Evolutionary conservation across 169 alveolate species (phyloP), one percentile per base, ranked within the genome.

Genomic region (Prorocentrum cordatum): DNA sequence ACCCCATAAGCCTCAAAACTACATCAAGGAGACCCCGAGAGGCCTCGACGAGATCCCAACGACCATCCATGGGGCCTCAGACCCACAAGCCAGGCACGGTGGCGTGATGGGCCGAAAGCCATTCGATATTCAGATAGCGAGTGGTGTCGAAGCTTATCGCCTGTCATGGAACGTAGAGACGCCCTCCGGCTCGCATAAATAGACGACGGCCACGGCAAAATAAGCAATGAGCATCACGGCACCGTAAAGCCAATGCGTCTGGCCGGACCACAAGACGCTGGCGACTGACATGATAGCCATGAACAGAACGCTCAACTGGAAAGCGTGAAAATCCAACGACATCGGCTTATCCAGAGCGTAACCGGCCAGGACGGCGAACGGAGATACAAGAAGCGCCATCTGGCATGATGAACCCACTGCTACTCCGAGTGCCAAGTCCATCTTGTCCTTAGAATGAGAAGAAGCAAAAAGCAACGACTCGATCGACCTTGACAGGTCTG

Each of bases 351-450:
- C 93, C 86, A 83, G 68, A 32, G 92, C 68, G 94, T 95, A 92
- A 4, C 95, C 96, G 64, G 91, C 91, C 62, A 93, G 70, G 24
- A 93, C 96, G 16, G 95, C 93, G 38, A 92, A 29, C 80, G 20
- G 38, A 32, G 61, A 9, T 54, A 93, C 95, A 71, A 94, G 93
- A 3, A 94, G 91, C 5, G 95, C 95, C 64, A 94, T 94, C 77
- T 92, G 94, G 39, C 94, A 93, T 27, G 95, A 93, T 2, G 95
- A 93, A 20, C 95, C 95, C 50, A 93, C 95, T 22, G 95, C 95
- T 73, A 27, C 83, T 2, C 83, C 83, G 14, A 72, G 67, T 2
- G 83, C 42, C 33, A 72, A 26, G 68, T 72, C 83, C 83, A 72
- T 72, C 45, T 72, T 72, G 83, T 72, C 47, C 68, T 72, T n/a